Evolutionary conservation across 495 filamentous ascomycete genomes (phyloP), one percentile per base, ranked within the genome.

Genomic region (Penicillium arizonense): DNA sequence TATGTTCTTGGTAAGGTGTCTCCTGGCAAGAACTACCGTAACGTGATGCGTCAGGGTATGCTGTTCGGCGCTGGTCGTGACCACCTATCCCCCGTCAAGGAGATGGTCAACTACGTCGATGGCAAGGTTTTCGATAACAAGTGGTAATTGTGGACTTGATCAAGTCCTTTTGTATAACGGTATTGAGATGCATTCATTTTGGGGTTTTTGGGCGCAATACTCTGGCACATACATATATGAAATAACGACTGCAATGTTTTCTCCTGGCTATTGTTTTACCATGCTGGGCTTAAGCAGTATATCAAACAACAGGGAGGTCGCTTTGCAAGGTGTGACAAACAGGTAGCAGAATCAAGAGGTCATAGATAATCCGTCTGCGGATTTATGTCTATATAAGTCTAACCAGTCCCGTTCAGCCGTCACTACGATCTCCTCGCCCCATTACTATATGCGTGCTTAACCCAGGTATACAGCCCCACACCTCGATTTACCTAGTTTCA

Each of bases 1-100:
- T 77, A 74, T 46, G 74, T 82, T 5, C 59, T 80, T 7, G 79
- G 79, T 0, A 82, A 83, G 55, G 71, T 83, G 11, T 67, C 68
- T 33, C 79, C 77, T 0, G 80, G 81, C 7, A 70, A 72, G 59
- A 83, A 82, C 62, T 82, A 79, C 52, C 67, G 78, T 30, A 64
- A 68, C 47, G 73, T 82, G 2, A 68, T 81, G 68, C 72, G 62
- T 20, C 76, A 76, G 44, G 77, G 73, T 14, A 71, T 76, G 66
- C 57, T 63, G 10, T 83, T 82, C 56, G 79, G 75, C 28, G 69
- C 54, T 23, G 70, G 66, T n/a, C 60, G 56, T 3, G 71, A 73
- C 37, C 64, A 77, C 28, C 61, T 82, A n/a, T 55, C 69, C 9
- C 70, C 73, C 0, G 80, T 81, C 11, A 76, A 71, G 35, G 72